Evolutionary conservation across 352 stramenopile genomes (phyloP).

Genomic region (Phytophthora citricola): DNA sequence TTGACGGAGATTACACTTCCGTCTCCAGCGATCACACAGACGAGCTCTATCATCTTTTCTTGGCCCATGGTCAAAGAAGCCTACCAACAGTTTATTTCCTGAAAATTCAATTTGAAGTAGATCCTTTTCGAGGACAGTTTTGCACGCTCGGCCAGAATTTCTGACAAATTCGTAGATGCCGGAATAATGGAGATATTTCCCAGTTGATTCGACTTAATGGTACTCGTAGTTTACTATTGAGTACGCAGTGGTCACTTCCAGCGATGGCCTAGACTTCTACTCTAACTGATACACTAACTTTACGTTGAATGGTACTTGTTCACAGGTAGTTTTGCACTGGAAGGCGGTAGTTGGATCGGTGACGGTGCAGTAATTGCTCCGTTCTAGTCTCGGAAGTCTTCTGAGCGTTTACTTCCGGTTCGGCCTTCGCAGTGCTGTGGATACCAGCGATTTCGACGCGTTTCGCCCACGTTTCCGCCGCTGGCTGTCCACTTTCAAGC

Average conservation of each 20-base stretch:
- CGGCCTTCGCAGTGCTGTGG: conserved; percentile 10
- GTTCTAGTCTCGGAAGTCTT: conserved; percentile 18
- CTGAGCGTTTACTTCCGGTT: conserved; percentile 1
- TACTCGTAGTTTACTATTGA: background rate
- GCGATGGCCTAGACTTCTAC: conserved; percentile 15
- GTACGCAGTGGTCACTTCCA: conserved; percentile 16
- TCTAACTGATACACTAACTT: conserved; percentile 10
- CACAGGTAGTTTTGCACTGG: conserved; percentile 18
- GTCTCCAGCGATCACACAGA: too few species aligned
- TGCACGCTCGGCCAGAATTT: too few species aligned
- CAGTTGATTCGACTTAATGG: conserved; percentile 2
- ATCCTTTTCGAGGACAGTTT: too few species aligned
- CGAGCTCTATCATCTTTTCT: too few species aligned
- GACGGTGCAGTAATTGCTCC: conserved; percentile 17
- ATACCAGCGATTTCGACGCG: conserved; percentile 73
- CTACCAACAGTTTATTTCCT: too few species aligned
- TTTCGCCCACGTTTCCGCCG: conserved; percentile 49
- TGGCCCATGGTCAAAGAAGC: too few species aligned
- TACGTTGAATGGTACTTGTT: conserved; percentile 13
- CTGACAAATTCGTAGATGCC: too few species aligned
- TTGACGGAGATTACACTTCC: too few species aligned
- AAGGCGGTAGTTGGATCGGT: conserved; percentile 27
- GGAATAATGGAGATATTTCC: too few species aligned
- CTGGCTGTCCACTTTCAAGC: conserved; percentile 33
- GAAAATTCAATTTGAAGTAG: too few species aligned